Evolutionary conservation across 176 grass and related monocot species (phyloP).

Genomic region (Carex scoparia): DNA sequence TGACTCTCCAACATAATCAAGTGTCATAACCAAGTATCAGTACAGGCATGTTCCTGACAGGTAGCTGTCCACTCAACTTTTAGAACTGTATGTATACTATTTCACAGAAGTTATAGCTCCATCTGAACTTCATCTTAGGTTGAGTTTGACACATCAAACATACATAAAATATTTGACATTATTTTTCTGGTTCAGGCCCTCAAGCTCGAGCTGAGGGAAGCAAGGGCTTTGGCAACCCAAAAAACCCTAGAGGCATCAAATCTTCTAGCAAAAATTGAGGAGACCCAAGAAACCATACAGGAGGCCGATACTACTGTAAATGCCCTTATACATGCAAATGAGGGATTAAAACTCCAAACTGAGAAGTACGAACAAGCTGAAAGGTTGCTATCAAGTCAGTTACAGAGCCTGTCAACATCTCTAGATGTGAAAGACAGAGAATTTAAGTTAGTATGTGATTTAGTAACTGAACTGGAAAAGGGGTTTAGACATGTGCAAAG

Average conservation of each 20-base stretch:
- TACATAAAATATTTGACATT: neutral
- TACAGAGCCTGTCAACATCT: constrained; percentile 44
- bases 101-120: neutral
- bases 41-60: neutral
- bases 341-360: constrained; percentile 52
- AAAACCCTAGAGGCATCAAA: constrained; percentile 70
- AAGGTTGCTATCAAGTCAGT: constrained; percentile 38
- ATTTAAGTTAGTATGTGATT: constrained; percentile 43
- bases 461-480: constrained; percentile 67
- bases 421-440: constrained; percentile 50
- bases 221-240: constrained; percentile 48
- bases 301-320: constrained; percentile 70
- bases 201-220: constrained; percentile 54
- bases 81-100: neutral
- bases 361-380: constrained; percentile 47
- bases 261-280: constrained; percentile 67
- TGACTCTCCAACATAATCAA: neutral
- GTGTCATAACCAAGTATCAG: neutral
- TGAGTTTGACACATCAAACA: neutral
- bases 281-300: constrained; percentile 70
- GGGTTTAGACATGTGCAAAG: constrained; percentile 44
- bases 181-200: constrained; percentile 49
- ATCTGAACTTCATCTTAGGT: neutral
- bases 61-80: neutral
- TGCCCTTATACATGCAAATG: constrained; percentile 63